Percentiles rank a stretch among this genome's conserved stretches.
Conservation (phyloP, 2,329 filamentous ascomycete species). For the Aphanoascus verrucosus region DNA sequence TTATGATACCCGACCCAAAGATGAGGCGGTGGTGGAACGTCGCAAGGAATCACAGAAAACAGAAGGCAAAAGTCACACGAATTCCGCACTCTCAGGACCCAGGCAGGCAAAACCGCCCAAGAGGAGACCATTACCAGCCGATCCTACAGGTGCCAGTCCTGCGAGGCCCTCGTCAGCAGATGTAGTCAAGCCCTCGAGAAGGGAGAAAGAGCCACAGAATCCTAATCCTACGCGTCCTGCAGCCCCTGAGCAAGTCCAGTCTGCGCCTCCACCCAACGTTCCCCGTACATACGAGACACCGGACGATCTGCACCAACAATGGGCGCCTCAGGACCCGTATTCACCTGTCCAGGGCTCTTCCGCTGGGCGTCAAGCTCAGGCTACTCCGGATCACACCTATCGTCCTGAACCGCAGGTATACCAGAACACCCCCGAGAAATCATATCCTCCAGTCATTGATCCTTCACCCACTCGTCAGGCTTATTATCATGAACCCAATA, state of each 20-base stretch:
- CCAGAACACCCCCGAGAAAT: not conserved
- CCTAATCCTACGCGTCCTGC: not conserved
- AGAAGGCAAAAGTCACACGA: slow-evolving; percentile 24
- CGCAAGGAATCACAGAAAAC: slow-evolving; percentile 36
- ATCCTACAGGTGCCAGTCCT: slow-evolving; percentile 50
- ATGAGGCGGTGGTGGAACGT: slow-evolving; percentile 52
- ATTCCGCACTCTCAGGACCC: slow-evolving; percentile 30
- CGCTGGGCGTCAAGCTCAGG: slow-evolving; percentile 9
- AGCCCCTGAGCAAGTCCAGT: slow-evolving; percentile 25
- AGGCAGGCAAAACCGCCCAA: slow-evolving; percentile 58
- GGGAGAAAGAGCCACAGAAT: slow-evolving; percentile 2
- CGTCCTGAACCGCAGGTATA: not conserved
- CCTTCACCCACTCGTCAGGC: slow-evolving; percentile 8
- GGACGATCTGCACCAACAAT: slow-evolving; percentile 19
- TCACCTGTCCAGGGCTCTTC: not conserved
- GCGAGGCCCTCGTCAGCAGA: slow-evolving; percentile 33
- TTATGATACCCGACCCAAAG: slow-evolving; percentile 82
- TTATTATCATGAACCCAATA: slow-evolving; percentile 1
- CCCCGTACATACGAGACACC: slow-evolving; percentile 24
- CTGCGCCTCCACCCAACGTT: slow-evolving; percentile 22
- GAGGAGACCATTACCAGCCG: slow-evolving; percentile 70
- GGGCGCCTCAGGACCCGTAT: slow-evolving; percentile 6
- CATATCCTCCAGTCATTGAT: not conserved
- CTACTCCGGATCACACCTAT: not conserved
- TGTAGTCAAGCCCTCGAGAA: not conserved